Evolutionary conservation across 345 rosid species (phyloP), one percentile per base, ranked within the genome.

Genomic region (Sapria himalayana): DNA sequence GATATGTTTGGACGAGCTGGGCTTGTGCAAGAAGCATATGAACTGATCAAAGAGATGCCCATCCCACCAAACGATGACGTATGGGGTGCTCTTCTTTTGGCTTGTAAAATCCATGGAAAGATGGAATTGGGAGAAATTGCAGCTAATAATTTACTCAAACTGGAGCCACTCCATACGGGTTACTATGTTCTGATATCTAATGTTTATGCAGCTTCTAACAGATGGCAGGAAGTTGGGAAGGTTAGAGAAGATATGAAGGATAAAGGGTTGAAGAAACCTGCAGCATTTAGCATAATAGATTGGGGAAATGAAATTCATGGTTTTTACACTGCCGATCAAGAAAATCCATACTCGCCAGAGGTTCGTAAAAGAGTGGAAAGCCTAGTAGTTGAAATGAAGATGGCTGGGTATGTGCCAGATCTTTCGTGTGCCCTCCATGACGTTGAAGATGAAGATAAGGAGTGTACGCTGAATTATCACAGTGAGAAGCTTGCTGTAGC

Each of bases 1-100:
- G 80, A 72, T 51, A 61, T 76, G 61, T 66, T 72, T 29, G 77
- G 85, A 18, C 65, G 74, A 50, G 74, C 70, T 11, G 77, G 77
- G 45, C 54, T 51, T 31, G 49, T 72, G 33, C 34, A 48, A 2
- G 66, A 69, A 49, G 77, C 85, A 19, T 63, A 58, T 49, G 62
- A 38, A 48, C 41, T 66, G 39, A 65, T 69, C 22, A 52, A 60
- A 37, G 56, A 50, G 42, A 76, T 76, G 80, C 70, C 76, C 5
- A 44, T 45, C 4, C 43, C 61, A 14, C 70, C 71, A 33, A 49
- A 43, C 41, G 80, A 76, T 40, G 39, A 45, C 3, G 68, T 64
- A 19, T 76, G 80, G 74, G 80, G 69, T 1, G 80, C 77, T 23
- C 43, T 72, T 43, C 69, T 72, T 41, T 63, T 71, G 42, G 80